Evolutionary conservation across 164 flowering plant genomes (phyloP).

Genomic region (Cinnamomum chago): DNA sequence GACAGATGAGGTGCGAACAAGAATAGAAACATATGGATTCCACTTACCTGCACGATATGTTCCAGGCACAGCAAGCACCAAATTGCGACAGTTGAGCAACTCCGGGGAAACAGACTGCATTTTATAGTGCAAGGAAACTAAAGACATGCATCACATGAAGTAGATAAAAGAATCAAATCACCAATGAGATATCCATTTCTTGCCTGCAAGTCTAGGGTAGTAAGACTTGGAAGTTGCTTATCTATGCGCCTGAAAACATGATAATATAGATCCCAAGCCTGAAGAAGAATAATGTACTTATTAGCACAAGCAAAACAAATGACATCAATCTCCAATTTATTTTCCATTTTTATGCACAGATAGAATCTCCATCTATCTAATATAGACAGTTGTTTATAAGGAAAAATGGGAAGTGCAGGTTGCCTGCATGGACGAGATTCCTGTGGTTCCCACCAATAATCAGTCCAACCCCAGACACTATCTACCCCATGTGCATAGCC

Average conservation of each 20-base stretch:
- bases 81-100: constrained; percentile 64
- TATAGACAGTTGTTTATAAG: too few relatives aligned
- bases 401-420: too few relatives aligned
- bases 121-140: constrained; percentile 12
- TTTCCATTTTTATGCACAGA: background rate
- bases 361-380: background rate
- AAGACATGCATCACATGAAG: constrained; percentile 4
- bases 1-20: background rate
- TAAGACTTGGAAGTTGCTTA: constrained; percentile 90
- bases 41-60: constrained; percentile 83
- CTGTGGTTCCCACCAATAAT: too few relatives aligned
- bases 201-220: constrained; percentile 90
- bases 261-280: constrained; percentile 99
- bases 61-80: constrained; percentile 99
- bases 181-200: constrained; percentile 16
- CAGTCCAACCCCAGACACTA: too few relatives aligned
- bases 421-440: too few relatives aligned
- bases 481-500: too few relatives aligned
- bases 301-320: background rate
- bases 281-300: constrained; percentile 13
- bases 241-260: constrained; percentile 96
- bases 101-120: constrained; percentile 92
- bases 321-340: background rate
- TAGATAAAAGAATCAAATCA: constrained; percentile 1
- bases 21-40: too few relatives aligned